These are phyloP conservation scores for Ganoderma leucocontextum DNA, from an alignment of 1,284 basidiomycete species.

Conservation along the genomic window DNA sequence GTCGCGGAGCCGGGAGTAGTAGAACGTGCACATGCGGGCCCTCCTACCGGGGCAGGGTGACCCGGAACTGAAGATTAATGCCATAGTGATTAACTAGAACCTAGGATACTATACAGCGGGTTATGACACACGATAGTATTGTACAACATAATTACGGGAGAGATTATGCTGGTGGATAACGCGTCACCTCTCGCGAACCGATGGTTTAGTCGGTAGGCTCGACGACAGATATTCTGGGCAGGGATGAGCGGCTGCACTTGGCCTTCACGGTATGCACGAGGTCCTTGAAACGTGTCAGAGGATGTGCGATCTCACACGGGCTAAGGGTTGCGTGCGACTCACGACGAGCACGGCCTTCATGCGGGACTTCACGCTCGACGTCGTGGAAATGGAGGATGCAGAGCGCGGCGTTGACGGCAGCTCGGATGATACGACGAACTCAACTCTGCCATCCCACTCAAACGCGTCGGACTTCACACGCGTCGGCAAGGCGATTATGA, in stretches of 20 bases:
- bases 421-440: slow-evolving; percentile 4
- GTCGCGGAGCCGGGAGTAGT: background rate
- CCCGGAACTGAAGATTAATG: background rate
- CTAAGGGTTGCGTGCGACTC: background rate
- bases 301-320: background rate
- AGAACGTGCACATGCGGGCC: background rate
- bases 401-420: slow-evolving; percentile 6
- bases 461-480: slow-evolving; percentile 3
- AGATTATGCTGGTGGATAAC: background rate
- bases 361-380: slow-evolving; percentile 8
- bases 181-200: background rate
- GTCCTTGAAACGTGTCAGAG: slow-evolving; percentile 13
- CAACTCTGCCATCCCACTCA: slow-evolving; percentile 3
- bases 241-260: slow-evolving; percentile 1
- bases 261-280: slow-evolving; percentile 10
- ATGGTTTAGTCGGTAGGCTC: background rate
- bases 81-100: background rate
- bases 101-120: slow-evolving; percentile 5
- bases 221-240: slow-evolving; percentile 1
- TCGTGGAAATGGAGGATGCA: slow-evolving; percentile 3
- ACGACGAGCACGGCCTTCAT: slow-evolving; percentile 12
- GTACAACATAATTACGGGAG: slow-evolving; percentile 10
- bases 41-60: no score
- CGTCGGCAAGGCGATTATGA: background rate
- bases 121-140: slow-evolving; percentile 1